These are phyloP conservation scores for Starmerella gropengiesseri DNA, from an alignment of 805 yeast species.

Conservation along the genomic window DNA sequence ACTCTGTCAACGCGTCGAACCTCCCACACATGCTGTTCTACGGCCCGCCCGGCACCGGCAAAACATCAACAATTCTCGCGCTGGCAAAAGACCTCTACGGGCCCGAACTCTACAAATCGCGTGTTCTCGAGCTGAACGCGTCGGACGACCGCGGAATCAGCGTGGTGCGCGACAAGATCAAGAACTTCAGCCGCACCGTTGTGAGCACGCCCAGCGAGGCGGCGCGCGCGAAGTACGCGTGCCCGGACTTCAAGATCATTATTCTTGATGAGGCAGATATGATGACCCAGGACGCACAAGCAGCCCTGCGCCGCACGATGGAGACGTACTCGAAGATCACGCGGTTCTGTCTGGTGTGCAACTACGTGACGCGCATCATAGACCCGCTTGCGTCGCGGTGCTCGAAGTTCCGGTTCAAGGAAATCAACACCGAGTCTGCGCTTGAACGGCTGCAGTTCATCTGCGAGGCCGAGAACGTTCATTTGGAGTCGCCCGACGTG, in stretches of 20 bases:
- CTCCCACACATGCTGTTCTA: constrained; percentile 70
- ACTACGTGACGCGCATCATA: constrained; percentile 90
- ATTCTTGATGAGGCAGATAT: constrained; percentile 93
- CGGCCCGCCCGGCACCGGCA: constrained; percentile 94
- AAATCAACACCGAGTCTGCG: constrained; percentile 62
- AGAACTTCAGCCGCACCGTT: constrained; percentile 80
- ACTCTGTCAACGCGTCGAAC: constrained; percentile 68
- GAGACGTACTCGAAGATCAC: constrained; percentile 55
- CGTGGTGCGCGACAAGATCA: constrained; percentile 94
- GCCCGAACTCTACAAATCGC: constrained; percentile 68
- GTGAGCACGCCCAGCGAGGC: constrained; percentile 69
- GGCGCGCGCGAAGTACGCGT: constrained; percentile 67
- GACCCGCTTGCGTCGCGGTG: constrained; percentile 96
- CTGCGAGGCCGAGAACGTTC: constrained; percentile 40
- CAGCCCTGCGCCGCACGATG: constrained; percentile 86
- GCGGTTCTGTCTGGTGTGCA: constrained; percentile 88
- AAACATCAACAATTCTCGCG: constrained; percentile 80
- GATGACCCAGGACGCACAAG: constrained; percentile 90
- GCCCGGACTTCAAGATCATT: constrained; percentile 92
- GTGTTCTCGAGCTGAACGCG: constrained; percentile 92
- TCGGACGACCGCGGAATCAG: constrained; percentile 97
- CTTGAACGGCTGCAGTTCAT: constrained; percentile 54
- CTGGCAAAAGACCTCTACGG: constrained; percentile 84
- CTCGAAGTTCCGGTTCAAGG: constrained; percentile 83
- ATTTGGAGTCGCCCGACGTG: constrained; percentile 37